Evolutionary conservation across 164 flowering plant species (phyloP).

Genomic region (Nelumbo lutea): DNA sequence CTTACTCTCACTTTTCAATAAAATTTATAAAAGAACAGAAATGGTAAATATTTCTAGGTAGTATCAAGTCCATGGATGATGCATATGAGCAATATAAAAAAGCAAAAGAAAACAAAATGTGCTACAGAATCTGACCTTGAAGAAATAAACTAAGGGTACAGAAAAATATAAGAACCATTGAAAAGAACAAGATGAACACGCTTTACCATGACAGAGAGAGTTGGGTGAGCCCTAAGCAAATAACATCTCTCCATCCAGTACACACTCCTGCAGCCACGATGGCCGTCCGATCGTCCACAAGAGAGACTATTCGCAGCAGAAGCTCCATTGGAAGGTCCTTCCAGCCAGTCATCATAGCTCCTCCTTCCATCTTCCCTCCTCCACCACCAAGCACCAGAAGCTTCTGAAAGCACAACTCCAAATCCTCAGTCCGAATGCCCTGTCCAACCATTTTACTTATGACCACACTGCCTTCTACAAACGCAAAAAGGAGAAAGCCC

Average conservation of each 20-base stretch:
- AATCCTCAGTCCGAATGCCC: constrained; percentile 30
- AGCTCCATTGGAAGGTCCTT: constrained; percentile 98
- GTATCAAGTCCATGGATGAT: too few species aligned
- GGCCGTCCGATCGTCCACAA: constrained; percentile 79
- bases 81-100: too few species aligned
- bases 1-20: too few species aligned
- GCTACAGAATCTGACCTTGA: too few species aligned
- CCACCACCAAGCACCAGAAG: constrained; percentile 37
- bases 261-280: constrained; percentile 87
- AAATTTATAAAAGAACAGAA: too few species aligned
- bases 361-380: constrained; percentile 32
- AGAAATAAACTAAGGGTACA: too few species aligned
- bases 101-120: too few species aligned
- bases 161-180: background rate
- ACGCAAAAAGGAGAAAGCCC: background rate
- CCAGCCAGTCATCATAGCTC: constrained; percentile 58
- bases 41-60: background rate
- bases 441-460: constrained; percentile 31
- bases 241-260: constrained; percentile 93
- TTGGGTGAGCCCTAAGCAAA: constrained; percentile 67
- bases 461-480: background rate
- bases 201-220: constrained; percentile 80
- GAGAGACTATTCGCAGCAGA: constrained; percentile 64
- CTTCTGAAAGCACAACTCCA: constrained; percentile 59
- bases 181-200: background rate